phyloP scores from a whole-genome alignment of 192 early-diverging fungal species.

The Irineochytrium annulatum region DNA sequence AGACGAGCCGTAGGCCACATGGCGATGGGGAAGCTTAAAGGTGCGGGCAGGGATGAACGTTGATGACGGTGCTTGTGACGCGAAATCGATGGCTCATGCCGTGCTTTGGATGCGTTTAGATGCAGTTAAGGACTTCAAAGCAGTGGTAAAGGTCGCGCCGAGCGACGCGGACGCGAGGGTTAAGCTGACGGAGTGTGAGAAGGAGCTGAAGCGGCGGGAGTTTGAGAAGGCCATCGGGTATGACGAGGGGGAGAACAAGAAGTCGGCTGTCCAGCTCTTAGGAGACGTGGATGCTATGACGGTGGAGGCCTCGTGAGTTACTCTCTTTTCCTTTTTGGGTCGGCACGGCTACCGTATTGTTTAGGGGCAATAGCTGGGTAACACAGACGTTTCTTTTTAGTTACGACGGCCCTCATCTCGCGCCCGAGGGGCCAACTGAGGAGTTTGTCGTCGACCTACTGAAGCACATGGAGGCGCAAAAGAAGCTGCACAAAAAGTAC shows the following conservation, averaged over 20 bases:
- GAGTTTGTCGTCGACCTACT: conserved; percentile 78
- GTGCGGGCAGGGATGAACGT: conserved; percentile 1
- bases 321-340: conserved; percentile 46
- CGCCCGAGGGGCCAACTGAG: conserved; percentile 60
- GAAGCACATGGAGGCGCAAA: conserved; percentile 78
- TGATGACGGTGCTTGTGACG: background rate
- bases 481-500: conserved; percentile 88
- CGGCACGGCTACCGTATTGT: conserved; percentile 29
- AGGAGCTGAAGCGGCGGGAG: conserved; percentile 76
- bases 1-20: conserved; percentile 86
- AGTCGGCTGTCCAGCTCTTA: conserved; percentile 51
- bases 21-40: conserved; percentile 82
- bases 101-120: conserved; percentile 15
- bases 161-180: conserved; percentile 70
- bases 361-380: background rate
- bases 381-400: conserved; percentile 3
- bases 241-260: conserved; percentile 43
- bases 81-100: background rate
- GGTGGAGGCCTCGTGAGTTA: conserved; percentile 35
- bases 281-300: conserved; percentile 63
- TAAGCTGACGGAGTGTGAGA: conserved; percentile 86
- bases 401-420: conserved; percentile 82
- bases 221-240: conserved; percentile 93
- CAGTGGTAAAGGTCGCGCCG: conserved; percentile 72
- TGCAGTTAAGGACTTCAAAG: conserved; percentile 51